A percentile compares a stretch with the other conserved stretches of the same genome.
phyloP scores from a whole-genome alignment of 768 basidiomycete genomes.

The Trichaptum fuscoviolaceum region DNA sequence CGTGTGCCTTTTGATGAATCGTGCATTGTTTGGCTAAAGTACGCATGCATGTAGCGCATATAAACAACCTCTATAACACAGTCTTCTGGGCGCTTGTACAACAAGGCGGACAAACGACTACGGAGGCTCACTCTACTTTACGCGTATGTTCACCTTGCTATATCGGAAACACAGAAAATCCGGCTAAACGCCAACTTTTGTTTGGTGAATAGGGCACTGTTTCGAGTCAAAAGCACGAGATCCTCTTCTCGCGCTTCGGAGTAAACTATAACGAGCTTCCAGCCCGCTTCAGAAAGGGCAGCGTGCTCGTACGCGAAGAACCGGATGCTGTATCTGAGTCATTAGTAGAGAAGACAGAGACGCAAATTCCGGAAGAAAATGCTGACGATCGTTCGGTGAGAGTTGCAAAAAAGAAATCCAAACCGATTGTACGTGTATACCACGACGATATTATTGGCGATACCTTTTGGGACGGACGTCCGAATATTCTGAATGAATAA shows the following conservation, averaged over 20 bases:
- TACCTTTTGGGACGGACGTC: constrained; percentile 69
- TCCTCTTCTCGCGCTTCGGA: constrained; percentile 73
- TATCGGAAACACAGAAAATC: neutral
- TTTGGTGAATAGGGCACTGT: constrained; percentile 64
- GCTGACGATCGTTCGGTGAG: neutral
- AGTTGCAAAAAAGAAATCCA: constrained; percentile 24
- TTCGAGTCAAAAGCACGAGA: constrained; percentile 87
- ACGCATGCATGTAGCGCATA: constrained; percentile 60
- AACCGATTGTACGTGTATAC: constrained; percentile 47
- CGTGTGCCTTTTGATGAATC: constrained; percentile 23
- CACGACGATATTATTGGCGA: constrained; percentile 85
- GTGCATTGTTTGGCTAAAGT: neutral
- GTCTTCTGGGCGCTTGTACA: constrained; percentile 91
- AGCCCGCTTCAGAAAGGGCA: constrained; percentile 77
- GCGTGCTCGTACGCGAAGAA: constrained; percentile 66
- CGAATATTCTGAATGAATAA: constrained; percentile 43
- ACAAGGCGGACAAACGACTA: constrained; percentile 69
- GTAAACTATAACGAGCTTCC: constrained; percentile 85
- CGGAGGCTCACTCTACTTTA: constrained; percentile 78
- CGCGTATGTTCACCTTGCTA: constrained; percentile 39
- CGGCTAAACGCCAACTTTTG: neutral
- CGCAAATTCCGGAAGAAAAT: neutral
- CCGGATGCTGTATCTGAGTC: neutral
- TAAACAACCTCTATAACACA: constrained; percentile 98
- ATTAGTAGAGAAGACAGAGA: neutral